Conservation (phyloP, 2,329 filamentous ascomycete species). For the Aspergillus sclerotialis region DNA sequence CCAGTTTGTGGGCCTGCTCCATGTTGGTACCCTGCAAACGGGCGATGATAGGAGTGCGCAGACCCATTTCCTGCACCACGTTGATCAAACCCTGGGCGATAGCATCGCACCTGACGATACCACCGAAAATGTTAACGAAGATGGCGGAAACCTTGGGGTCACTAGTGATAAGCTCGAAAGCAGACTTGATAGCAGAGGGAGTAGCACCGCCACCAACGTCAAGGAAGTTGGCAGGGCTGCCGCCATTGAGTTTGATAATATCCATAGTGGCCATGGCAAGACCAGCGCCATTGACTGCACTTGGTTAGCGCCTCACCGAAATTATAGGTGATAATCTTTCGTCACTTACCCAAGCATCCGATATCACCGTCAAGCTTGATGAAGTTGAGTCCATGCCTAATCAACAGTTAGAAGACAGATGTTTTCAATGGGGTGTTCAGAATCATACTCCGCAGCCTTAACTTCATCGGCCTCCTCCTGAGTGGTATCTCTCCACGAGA, state of each 20-base stretch:
- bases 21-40: slow-evolving; percentile 98
- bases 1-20: slow-evolving; percentile 79
- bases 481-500: slow-evolving; percentile 83
- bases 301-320: background rate
- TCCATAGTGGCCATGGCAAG: slow-evolving; percentile 99
- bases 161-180: slow-evolving; percentile 97
- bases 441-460: slow-evolving; percentile 81
- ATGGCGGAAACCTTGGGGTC: slow-evolving; percentile 97
- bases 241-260: slow-evolving; percentile 99
- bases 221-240: slow-evolving; percentile 93
- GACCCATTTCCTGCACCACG: slow-evolving; percentile 88
- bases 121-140: slow-evolving; percentile 99
- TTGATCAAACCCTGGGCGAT: slow-evolving; percentile 95
- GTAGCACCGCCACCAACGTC: slow-evolving; percentile 98
- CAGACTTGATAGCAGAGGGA: slow-evolving; percentile 90
- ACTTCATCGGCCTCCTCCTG: slow-evolving; percentile 98
- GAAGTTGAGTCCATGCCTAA: slow-evolving; percentile 77
- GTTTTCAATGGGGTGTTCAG: no score
- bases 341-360: slow-evolving; percentile 63
- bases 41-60: slow-evolving; percentile 94
- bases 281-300: slow-evolving; percentile 84
- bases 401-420: slow-evolving; percentile 9
- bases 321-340: background rate
- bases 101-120: slow-evolving; percentile 95
- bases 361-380: slow-evolving; percentile 99